Conservation (phyloP, 306 rosid genomes). For the Dalbergia cultrata region DNA sequence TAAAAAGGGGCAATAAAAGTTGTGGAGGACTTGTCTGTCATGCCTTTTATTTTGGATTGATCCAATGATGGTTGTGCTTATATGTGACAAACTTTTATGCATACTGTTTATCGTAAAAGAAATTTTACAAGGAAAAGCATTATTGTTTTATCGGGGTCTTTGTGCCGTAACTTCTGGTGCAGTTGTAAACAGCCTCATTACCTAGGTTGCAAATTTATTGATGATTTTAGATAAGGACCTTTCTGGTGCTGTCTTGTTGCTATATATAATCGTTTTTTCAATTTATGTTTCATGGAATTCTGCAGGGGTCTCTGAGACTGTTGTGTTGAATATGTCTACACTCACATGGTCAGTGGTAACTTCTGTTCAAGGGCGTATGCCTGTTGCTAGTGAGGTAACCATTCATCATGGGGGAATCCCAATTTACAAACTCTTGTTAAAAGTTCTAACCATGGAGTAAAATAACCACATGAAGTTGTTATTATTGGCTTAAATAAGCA, state of each 20-base stretch:
- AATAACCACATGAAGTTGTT: slow-evolving; percentile 21
- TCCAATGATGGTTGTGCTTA: slow-evolving; percentile 2
- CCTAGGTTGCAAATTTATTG: slow-evolving; percentile 23
- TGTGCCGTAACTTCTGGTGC: slow-evolving; percentile 24
- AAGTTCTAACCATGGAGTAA: background rate
- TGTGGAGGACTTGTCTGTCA: background rate
- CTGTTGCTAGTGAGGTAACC: slow-evolving; percentile 91
- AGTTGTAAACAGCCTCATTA: background rate
- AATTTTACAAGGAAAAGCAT: slow-evolving; percentile 19
- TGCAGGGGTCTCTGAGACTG: slow-evolving; percentile 90
- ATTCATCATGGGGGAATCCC: slow-evolving; percentile 1
- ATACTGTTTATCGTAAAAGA: slow-evolving; percentile 1
- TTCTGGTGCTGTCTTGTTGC: slow-evolving; percentile 19
- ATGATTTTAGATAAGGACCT: slow-evolving; percentile 33
- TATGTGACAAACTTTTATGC: background rate
- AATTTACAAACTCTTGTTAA: slow-evolving; percentile 5
- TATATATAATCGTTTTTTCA: background rate
- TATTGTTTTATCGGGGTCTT: slow-evolving; percentile 17
- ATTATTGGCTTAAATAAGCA: slow-evolving; percentile 17
- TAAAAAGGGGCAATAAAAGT: background rate
- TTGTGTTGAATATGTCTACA: slow-evolving; percentile 85
- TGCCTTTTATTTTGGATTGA: slow-evolving; percentile 19
- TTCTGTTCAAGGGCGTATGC: slow-evolving; percentile 88
- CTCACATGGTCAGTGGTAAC: slow-evolving; percentile 91
- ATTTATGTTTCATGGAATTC: slow-evolving; percentile 36